A percentile compares a stretch with the other conserved stretches of the same genome.
These are phyloP conservation scores for Fragosphaeria purpurea DNA, from an alignment of 2,329 filamentous ascomycete genomes.

Conservation along the genomic window DNA sequence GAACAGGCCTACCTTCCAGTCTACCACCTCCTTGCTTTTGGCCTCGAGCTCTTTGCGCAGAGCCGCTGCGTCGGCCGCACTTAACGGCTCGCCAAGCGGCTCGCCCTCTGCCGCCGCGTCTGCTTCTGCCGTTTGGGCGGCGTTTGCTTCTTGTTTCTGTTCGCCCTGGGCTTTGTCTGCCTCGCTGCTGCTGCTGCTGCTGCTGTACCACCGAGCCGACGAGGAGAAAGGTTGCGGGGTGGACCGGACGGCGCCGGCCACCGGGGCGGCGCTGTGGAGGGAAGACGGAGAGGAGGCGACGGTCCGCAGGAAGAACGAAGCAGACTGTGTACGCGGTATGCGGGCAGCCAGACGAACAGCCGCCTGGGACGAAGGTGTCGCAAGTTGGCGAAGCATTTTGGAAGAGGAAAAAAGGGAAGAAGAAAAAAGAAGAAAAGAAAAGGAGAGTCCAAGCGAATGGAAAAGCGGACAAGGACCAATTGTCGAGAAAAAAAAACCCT, in stretches of 20 bases:
- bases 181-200: slow-evolving; percentile 18
- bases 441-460: too few species aligned
- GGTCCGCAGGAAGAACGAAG: slow-evolving; percentile 1
- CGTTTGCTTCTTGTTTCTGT: slow-evolving; percentile 16
- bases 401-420: background rate
- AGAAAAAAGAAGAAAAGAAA: background rate
- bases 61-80: slow-evolving; percentile 22
- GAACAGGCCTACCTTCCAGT: slow-evolving; percentile 64
- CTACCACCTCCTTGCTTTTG: slow-evolving; percentile 47
- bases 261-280: background rate
- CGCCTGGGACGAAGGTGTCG: slow-evolving; percentile 6
- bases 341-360: slow-evolving; percentile 8
- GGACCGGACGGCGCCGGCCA: slow-evolving; percentile 2
- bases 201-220: slow-evolving; percentile 33
- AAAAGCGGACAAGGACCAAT: too few species aligned
- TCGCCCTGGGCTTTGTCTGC: slow-evolving; percentile 21
- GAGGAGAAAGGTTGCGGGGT: background rate
- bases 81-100: slow-evolving; percentile 20
- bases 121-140: slow-evolving; percentile 17
- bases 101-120: slow-evolving; percentile 8
- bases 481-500: background rate
- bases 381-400: slow-evolving; percentile 10
- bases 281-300: slow-evolving; percentile 17
- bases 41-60: slow-evolving; percentile 43
- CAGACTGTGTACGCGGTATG: background rate